phyloP scores from a whole-genome alignment of 2,329 filamentous ascomycete species.

The Fusarium hainanense region DNA sequence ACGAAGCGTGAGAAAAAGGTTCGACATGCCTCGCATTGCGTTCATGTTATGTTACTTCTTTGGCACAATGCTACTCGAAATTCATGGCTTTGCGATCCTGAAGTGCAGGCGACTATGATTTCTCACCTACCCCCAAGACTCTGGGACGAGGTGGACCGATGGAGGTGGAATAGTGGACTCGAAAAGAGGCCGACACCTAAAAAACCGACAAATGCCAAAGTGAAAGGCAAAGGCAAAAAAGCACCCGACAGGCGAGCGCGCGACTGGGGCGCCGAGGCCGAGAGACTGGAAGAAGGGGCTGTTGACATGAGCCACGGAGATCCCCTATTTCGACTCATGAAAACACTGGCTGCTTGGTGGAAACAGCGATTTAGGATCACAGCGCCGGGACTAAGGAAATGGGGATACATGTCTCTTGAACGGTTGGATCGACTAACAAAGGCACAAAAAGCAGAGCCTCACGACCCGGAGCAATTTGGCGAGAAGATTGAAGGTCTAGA shows the following conservation, averaged over 20 bases:
- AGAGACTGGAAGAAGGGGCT: conserved; percentile 74
- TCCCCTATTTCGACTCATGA: conserved; percentile 80
- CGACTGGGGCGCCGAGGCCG: conserved; percentile 79
- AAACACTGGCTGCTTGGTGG: conserved; percentile 86
- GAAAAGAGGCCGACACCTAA: conserved; percentile 54
- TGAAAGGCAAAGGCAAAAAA: conserved; percentile 54
- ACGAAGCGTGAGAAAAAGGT: conserved; percentile 86
- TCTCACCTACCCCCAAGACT: conserved; percentile 76
- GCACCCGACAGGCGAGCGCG: conserved; percentile 49
- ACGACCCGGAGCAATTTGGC: conserved; percentile 75
- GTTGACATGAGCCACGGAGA: conserved; percentile 86
- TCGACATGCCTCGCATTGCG: conserved; percentile 81
- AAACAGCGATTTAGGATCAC: conserved; percentile 83
- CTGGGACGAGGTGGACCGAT: conserved; percentile 78
- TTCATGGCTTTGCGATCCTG: conserved; percentile 81
- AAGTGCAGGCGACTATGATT: conserved; percentile 80
- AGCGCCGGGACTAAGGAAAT: conserved; percentile 84
- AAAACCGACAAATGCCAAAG: conserved; percentile 47
- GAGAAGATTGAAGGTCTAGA: conserved; percentile 76
- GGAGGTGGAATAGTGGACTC: conserved; percentile 75
- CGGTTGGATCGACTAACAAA: conserved; percentile 79
- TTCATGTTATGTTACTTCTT: conserved; percentile 88
- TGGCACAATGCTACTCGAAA: conserved; percentile 92
- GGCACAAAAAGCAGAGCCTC: conserved; percentile 71
- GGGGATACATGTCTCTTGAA: conserved; percentile 85